Base-by-base conservation (phyloP, 495 filamentous ascomycete species). In the Sordaria brevicollis region DNA sequence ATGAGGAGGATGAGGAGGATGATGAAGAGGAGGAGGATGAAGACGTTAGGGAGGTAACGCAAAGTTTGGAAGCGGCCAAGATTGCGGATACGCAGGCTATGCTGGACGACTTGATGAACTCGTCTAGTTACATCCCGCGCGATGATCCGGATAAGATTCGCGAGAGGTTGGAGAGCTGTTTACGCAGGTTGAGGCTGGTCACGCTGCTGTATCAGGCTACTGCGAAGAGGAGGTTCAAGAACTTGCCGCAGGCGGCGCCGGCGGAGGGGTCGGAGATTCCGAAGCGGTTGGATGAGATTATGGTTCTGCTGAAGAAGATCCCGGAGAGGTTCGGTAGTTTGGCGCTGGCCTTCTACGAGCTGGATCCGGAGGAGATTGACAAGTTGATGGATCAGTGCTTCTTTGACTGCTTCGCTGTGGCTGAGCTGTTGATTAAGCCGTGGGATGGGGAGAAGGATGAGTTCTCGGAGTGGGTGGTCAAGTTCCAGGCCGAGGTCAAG, bases 181-280 rank as follows among this genome's bases (percentile, higher is more conserved):
- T 88, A 21, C 86, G 82, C 76, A 81, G 83, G 69, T 74, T 91
- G 37, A 88, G 87, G 54, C 81, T 88, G 66, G 82, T 87, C 3
- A 83, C 81, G 4, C 71, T 88, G 36, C 79, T 90, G 67, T 91
- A 90, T 73, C 78, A 86, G 39, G 89, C 89, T 13, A 75, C 88
- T 19, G 76, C 84, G 35, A 91, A 91, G 79, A 79, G 88, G 35
- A 80, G 89, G 43, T 75, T 91, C 39, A 88, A 86, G 78, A 80
- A 81, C 5, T 76, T 90, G 9, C 82, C 84, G 2, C 57, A 75
- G 9, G 34, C 79, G 10, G 77, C 83, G 1, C 70, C 77, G 8
- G 68, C 76, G 3, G 36, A 65, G 7, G 73, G 73, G 11, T 71
- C 76, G 2, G 69, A 71, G 34, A 69, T 80, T n/a, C 67, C 76